Percentiles rank a stretch among this genome's conserved stretches.
These are phyloP conservation scores for Ochromonas danica DNA, from an alignment of 108 stramenopile species.

Conservation along the genomic window DNA sequence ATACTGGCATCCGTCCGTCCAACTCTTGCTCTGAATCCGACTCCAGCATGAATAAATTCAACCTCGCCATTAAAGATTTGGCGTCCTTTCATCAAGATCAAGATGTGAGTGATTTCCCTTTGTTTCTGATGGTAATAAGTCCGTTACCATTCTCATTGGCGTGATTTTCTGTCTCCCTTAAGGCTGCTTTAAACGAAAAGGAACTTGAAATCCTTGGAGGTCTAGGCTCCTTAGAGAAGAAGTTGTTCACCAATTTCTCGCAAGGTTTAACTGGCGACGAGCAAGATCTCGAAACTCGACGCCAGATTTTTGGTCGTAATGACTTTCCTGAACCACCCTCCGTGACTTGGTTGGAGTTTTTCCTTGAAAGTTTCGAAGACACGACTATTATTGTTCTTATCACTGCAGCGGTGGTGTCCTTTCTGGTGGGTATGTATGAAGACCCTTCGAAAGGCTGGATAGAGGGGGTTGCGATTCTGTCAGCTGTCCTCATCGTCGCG, in stretches of 20 bases:
- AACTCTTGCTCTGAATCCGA: too few species aligned
- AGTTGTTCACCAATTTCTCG: background rate
- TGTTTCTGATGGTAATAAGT: too few species aligned
- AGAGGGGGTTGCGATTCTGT: conserved; percentile 80
- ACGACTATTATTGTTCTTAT: conserved; percentile 90
- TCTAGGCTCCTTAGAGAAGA: background rate
- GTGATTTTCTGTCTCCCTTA: too few species aligned
- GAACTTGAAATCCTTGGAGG: background rate
- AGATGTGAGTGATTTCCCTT: background rate
- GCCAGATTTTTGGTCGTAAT: background rate
- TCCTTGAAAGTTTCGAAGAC: conserved; percentile 94
- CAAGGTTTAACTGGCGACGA: background rate
- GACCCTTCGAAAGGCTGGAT: conserved; percentile 81
- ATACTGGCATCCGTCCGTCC: too few species aligned
- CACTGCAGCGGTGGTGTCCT: conserved; percentile 80
- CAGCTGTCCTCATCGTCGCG: conserved; percentile 77
- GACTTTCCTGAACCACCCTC: conserved; percentile 49
- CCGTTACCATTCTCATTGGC: too few species aligned
- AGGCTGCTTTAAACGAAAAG: too few species aligned
- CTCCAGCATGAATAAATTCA: too few species aligned
- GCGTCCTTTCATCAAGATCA: background rate
- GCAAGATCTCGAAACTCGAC: background rate
- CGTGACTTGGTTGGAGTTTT: conserved; percentile 74
- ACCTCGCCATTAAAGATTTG: background rate
- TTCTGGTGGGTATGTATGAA: conserved; percentile 84